phyloP scores from a whole-genome alignment of 2,329 filamentous ascomycete genomes.

The Microdochium paspali region DNA sequence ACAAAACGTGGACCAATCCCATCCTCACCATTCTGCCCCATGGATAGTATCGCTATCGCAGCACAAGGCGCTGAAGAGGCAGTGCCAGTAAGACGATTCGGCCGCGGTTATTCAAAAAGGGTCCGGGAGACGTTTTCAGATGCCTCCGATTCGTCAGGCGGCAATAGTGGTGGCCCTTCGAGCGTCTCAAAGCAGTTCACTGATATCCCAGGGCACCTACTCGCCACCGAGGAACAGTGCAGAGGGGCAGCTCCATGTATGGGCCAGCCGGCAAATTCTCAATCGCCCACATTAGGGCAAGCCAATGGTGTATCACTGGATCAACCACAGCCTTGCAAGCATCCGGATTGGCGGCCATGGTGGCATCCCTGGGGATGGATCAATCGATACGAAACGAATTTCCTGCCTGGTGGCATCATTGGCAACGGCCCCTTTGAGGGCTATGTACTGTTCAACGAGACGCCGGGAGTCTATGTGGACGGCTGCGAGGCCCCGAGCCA shows the following conservation, averaged over 20 bases:
- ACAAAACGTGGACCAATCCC: background rate
- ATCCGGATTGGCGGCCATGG: background rate
- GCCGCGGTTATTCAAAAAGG: slow-evolving; percentile 3
- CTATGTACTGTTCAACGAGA: background rate
- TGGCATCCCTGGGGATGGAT: background rate
- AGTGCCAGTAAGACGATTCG: background rate
- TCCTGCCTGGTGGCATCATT: slow-evolving; percentile 1
- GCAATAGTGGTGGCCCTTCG: no score
- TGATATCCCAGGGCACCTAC: no score
- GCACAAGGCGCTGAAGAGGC: background rate
- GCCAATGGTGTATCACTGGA: background rate
- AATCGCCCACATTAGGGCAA: no score
- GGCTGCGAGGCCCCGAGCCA: slow-evolving; percentile 8
- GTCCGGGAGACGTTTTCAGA: slow-evolving; percentile 3
- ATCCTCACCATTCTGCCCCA: background rate
- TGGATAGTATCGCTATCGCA: slow-evolving; percentile 1
- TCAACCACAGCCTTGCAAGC: background rate
- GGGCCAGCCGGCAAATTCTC: no score
- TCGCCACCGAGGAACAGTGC: no score
- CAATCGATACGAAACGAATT: background rate
- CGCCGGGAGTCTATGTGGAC: slow-evolving; percentile 5
- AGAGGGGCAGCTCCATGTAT: no score
- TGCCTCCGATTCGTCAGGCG: background rate
- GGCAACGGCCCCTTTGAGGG: slow-evolving; percentile 11
- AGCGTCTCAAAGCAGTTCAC: no score